Percentiles rank a stretch among this genome's conserved stretches.
Evolutionary conservation across 345 rosid species (phyloP).

Genomic region (Garcia nutans): DNA sequence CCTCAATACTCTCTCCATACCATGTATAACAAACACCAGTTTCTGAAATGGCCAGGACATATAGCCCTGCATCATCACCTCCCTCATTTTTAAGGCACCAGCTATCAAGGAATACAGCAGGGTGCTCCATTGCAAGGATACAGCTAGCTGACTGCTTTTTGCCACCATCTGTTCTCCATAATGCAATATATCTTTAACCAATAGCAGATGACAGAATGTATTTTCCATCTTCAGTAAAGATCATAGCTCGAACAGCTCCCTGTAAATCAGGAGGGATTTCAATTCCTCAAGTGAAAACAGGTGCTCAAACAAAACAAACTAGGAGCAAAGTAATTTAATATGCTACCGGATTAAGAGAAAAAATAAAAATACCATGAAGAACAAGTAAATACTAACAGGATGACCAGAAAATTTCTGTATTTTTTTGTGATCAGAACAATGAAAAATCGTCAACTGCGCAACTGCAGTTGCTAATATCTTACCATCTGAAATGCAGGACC

Average conservation of each 20-base stretch:
- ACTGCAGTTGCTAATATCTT: constrained; percentile 74
- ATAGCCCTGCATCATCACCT: constrained; percentile 46
- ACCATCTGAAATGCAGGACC: constrained; percentile 44
- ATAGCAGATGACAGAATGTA: constrained; percentile 75
- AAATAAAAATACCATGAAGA: not conserved
- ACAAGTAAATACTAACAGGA: constrained; percentile 36
- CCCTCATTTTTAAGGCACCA: constrained; percentile 41
- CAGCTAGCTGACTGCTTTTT: constrained; percentile 85
- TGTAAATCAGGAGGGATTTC: constrained; percentile 27
- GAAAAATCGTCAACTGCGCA: constrained; percentile 64
- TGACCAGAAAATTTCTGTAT: constrained; percentile 90
- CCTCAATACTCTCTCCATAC: constrained; percentile 66
- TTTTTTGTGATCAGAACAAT: constrained; percentile 70
- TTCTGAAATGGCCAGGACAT: constrained; percentile 79
- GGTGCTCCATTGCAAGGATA: constrained; percentile 92
- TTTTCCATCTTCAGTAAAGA: constrained; percentile 76
- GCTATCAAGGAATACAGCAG: constrained; percentile 77
- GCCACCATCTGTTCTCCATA: constrained; percentile 73
- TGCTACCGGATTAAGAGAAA: not conserved
- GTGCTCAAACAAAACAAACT: not conserved
- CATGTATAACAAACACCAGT: constrained; percentile 84
- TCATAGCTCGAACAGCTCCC: constrained; percentile 78
- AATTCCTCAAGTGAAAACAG: constrained; percentile 13
- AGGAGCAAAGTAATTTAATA: constrained; percentile 4
- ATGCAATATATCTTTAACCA: constrained; percentile 71